A percentile compares a stretch with the other conserved stretches of the same genome.
phyloP scores from a whole-genome alignment of 2,329 filamentous ascomycete species.

The Rutstroemia sydowiana region DNA sequence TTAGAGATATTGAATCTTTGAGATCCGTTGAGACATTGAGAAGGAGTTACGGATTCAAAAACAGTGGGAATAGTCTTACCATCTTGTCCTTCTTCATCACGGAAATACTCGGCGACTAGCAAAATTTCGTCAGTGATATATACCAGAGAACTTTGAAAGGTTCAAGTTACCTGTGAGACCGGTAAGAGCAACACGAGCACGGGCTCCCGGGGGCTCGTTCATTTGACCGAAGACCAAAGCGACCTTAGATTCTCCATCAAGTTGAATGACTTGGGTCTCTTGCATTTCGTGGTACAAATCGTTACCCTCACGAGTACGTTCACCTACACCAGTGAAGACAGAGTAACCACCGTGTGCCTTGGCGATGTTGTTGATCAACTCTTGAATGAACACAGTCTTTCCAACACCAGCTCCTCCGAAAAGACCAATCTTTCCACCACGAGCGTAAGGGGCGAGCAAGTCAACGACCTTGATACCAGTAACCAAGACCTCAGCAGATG shows the following conservation, averaged over 20 bases:
- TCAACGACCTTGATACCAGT: constrained; percentile 99
- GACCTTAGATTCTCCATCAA: constrained; percentile 99
- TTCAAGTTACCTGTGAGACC: constrained; percentile 41
- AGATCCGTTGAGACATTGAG: too few species aligned
- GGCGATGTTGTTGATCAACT: constrained; percentile 99
- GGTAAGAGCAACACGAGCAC: constrained; percentile 98
- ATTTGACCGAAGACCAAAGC: constrained; percentile 99
- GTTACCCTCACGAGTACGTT: constrained; percentile 99
- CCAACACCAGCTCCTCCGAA: constrained; percentile 99
- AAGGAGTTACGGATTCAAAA: too few species aligned
- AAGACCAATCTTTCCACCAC: constrained; percentile 99
- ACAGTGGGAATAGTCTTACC: constrained; percentile 42
- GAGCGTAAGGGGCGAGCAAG: constrained; percentile 95
- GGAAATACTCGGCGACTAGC: constrained; percentile 78
- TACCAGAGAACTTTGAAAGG: neutral
- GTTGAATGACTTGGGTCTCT: constrained; percentile 98
- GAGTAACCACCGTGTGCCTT: constrained; percentile 99
- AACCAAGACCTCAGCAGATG: constrained; percentile 88
- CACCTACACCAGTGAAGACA: constrained; percentile 99
- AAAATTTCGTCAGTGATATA: constrained; percentile 2
- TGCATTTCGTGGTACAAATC: constrained; percentile 99
- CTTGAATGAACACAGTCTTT: constrained; percentile 99
- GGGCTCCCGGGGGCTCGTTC: constrained; percentile 99
- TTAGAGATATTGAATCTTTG: neutral
- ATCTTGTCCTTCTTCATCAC: constrained; percentile 73